A percentile compares a stretch with the other conserved stretches of the same genome.
These are phyloP conservation scores for Takakia lepidozioides DNA, from an alignment of 225 moss, liverwort and hornwort genomes.

Conservation along the genomic window DNA sequence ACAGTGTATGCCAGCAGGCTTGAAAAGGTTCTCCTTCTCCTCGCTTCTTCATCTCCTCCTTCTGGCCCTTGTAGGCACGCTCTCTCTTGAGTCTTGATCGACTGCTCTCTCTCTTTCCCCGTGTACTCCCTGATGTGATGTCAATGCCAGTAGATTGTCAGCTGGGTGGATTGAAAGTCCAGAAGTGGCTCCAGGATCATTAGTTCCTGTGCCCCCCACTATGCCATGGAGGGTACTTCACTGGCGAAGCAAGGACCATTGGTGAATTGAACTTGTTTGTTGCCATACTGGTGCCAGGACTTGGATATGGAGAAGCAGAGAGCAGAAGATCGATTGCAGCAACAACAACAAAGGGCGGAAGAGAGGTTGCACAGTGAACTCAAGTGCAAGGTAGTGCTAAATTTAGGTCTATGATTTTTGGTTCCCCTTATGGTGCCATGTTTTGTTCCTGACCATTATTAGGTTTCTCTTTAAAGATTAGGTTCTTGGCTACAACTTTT, in stretches of 20 bases:
- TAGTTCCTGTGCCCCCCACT: neutral
- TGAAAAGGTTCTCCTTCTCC: slow-evolving; percentile 22
- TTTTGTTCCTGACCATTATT: no score
- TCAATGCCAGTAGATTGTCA: neutral
- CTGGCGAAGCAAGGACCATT: no score
- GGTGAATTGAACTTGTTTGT: neutral
- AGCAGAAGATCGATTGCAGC: slow-evolving; percentile 58
- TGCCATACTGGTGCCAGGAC: slow-evolving; percentile 40
- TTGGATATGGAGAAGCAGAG: slow-evolving; percentile 62
- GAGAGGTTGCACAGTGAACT: slow-evolving; percentile 55
- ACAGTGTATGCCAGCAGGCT: slow-evolving; percentile 43
- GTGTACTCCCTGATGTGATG: neutral
- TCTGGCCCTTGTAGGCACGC: neutral
- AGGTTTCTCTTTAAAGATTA: no score
- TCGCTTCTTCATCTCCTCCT: neutral
- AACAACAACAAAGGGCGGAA: slow-evolving; percentile 54
- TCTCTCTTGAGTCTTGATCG: no score
- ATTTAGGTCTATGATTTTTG: no score
- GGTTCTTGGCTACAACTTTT: no score
- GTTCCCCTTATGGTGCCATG: no score
- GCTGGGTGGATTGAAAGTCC: no score
- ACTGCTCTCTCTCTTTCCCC: no score
- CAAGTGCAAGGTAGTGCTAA: slow-evolving; percentile 72
- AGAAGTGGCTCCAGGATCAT: no score
- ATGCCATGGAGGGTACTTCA: neutral